These are phyloP conservation scores for Salix viminalis DNA, from an alignment of 345 rosid genomes.

Conservation along the genomic window DNA sequence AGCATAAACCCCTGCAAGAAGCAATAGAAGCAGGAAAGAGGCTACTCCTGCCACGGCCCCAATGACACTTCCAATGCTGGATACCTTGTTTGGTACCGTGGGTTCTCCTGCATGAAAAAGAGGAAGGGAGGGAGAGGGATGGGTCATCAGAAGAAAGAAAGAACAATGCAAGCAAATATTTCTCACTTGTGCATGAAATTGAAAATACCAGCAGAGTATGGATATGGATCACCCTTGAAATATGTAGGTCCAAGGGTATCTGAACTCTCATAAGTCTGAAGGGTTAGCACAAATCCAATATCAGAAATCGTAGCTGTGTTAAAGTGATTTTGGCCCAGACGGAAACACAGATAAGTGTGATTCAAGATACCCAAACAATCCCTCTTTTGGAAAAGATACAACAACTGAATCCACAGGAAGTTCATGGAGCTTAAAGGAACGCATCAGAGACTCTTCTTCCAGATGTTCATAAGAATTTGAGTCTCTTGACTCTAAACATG, in stretches of 20 bases:
- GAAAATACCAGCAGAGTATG: slow-evolving; percentile 44
- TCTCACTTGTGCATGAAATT: no score
- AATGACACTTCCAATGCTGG: no score
- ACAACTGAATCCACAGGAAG: slow-evolving; percentile 63
- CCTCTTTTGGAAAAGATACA: slow-evolving; percentile 53
- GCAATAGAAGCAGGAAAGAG: no score
- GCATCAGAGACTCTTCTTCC: slow-evolving; percentile 18
- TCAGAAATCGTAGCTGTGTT: slow-evolving; percentile 33
- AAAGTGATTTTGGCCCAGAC: slow-evolving; percentile 34
- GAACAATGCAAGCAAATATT: no score
- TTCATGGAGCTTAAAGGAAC: slow-evolving; percentile 17
- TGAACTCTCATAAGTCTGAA: slow-evolving; percentile 59
- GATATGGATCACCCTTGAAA: slow-evolving; percentile 40
- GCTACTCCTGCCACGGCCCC: no score
- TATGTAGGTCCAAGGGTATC: slow-evolving; percentile 47
- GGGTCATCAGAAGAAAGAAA: no score
- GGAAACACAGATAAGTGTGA: slow-evolving; percentile 54
- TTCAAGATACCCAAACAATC: slow-evolving; percentile 32
- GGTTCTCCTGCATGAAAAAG: no score
- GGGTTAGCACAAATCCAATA: slow-evolving; percentile 53
- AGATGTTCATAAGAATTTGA: slow-evolving; percentile 32
- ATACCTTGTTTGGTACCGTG: no score
- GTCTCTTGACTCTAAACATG: slow-evolving; percentile 55
- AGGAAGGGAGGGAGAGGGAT: no score
- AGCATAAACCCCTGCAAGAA: no score